These are phyloP conservation scores for Dactylella cylindrospora DNA, from an alignment of 2,329 filamentous ascomycete genomes.

Conservation along the genomic window DNA sequence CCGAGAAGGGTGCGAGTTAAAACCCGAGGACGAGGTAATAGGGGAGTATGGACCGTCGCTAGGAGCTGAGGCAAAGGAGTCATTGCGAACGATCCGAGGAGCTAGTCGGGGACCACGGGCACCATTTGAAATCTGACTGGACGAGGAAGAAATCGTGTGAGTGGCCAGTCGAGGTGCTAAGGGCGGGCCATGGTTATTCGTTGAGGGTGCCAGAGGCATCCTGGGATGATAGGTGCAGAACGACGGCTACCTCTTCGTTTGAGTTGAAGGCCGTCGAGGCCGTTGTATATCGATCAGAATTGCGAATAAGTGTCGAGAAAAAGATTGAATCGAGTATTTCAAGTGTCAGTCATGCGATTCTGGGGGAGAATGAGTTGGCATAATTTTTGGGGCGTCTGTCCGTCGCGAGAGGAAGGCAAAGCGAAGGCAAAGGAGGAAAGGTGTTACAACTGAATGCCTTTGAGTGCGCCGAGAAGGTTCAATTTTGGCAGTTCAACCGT, in stretches of 20 bases:
- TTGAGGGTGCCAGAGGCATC: conserved; percentile 38
- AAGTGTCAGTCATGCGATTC: no score
- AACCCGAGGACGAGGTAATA: neutral
- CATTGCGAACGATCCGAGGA: conserved; percentile 24
- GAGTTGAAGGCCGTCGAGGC: conserved; percentile 4
- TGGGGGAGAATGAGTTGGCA: no score
- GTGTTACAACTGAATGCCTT: neutral
- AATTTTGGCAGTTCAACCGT: no score
- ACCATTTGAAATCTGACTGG: conserved; percentile 9
- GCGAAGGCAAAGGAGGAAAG: neutral
- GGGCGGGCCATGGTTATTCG: conserved; percentile 12
- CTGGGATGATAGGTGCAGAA: no score
- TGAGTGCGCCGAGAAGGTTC: no score
- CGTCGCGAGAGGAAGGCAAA: neutral
- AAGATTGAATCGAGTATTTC: no score
- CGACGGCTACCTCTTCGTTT: no score
- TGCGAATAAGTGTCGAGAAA: no score
- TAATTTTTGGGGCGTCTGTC: no score
- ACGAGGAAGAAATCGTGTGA: conserved; percentile 7
- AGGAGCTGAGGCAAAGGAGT: conserved; percentile 24
- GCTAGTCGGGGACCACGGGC: no score
- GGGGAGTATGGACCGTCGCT: conserved; percentile 13
- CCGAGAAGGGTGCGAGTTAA: conserved; percentile 16
- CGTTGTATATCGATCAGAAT: neutral
- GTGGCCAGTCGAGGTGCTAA: conserved; percentile 34